Evolutionary conservation across 2,329 filamentous ascomycete species (phyloP).

Genomic region (Fusarium oxysporum): DNA sequence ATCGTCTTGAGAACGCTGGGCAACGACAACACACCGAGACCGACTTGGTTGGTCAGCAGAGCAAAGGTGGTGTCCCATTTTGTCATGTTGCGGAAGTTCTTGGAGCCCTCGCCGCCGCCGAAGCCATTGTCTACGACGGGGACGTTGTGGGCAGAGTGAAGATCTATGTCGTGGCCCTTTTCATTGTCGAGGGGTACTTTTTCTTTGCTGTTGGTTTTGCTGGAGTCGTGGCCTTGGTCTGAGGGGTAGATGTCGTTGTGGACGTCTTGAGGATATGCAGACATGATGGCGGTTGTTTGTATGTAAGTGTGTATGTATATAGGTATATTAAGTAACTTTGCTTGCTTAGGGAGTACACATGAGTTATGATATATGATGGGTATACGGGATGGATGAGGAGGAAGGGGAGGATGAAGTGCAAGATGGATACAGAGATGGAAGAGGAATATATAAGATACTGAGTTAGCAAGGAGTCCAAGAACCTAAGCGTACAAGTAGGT

Average conservation of each 20-base stretch:
- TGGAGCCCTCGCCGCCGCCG: slow-evolving; percentile 45
- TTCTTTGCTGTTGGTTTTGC: slow-evolving; percentile 45
- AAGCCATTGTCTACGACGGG: slow-evolving; percentile 46
- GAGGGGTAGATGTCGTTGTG: slow-evolving; percentile 44
- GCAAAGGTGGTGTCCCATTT: slow-evolving; percentile 51
- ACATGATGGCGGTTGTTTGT: slow-evolving; percentile 27
- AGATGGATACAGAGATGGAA: slow-evolving; percentile 15
- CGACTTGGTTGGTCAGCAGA: slow-evolving; percentile 51
- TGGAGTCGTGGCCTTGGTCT: slow-evolving; percentile 42
- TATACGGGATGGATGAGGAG: slow-evolving; percentile 1
- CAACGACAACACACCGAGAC: slow-evolving; percentile 70
- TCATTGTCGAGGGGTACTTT: slow-evolving; percentile 39
- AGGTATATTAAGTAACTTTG: not conserved
- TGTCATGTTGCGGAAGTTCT: slow-evolving; percentile 50
- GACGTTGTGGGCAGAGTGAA: slow-evolving; percentile 32
- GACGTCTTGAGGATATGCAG: slow-evolving; percentile 30
- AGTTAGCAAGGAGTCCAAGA: slow-evolving; percentile 25
- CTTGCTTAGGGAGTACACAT: slow-evolving; percentile 10
- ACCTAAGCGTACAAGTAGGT: not conserved
- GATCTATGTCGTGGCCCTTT: slow-evolving; percentile 23
- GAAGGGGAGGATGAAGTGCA: slow-evolving; percentile 1
- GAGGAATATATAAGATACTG: slow-evolving; percentile 34
- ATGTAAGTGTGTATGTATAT: not conserved
- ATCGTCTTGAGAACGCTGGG: slow-evolving; percentile 77
- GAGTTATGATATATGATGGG: not conserved